Percentiles rank a stretch among this genome's conserved stretches.
These are phyloP conservation scores for Ogataea salicorniae DNA, from an alignment of 805 yeast species.

Conservation along the genomic window DNA sequence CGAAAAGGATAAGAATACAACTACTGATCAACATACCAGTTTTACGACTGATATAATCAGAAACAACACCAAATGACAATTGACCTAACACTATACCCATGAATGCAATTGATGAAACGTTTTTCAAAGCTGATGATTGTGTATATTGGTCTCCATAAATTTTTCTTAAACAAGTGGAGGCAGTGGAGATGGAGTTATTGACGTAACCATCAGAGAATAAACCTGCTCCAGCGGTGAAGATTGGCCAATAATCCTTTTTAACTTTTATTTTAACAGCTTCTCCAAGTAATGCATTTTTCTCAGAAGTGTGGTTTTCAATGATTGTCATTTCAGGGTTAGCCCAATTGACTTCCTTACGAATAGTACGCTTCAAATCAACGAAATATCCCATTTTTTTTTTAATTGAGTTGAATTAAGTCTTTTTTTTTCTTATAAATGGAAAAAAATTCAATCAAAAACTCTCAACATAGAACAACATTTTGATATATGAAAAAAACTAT, in stretches of 20 bases:
- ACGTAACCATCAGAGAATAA: constrained; percentile 91
- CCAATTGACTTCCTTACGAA: constrained; percentile 1
- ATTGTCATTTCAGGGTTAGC: not conserved
- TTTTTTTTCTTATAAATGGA: too few relatives aligned
- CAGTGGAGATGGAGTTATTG: constrained; percentile 78
- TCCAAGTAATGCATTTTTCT: constrained; percentile 9
- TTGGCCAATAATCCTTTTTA: constrained; percentile 47
- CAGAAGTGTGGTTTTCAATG: not conserved
- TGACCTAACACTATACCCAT: constrained; percentile 93
- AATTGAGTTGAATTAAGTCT: too few relatives aligned
- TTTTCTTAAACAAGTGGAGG: constrained; percentile 62
- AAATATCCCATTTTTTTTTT: not conserved
- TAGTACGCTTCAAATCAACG: not conserved
- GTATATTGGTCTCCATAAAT: constrained; percentile 64
- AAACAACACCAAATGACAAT: constrained; percentile 69
- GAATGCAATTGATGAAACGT: constrained; percentile 83
- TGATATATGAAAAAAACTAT: too few relatives aligned
- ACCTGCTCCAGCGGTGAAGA: constrained; percentile 86
- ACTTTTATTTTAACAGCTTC: constrained; percentile 18
- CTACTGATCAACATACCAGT: constrained; percentile 80
- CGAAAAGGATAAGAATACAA: constrained; percentile 64
- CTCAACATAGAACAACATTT: too few relatives aligned
- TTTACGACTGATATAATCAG: constrained; percentile 79
- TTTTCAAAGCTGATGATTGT: constrained; percentile 63
- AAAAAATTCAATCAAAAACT: too few relatives aligned